Percentiles rank a stretch among this genome's conserved stretches.
phyloP scores from a whole-genome alignment of 176 grass and related monocot genomes.

The Lolium rigidum region DNA sequence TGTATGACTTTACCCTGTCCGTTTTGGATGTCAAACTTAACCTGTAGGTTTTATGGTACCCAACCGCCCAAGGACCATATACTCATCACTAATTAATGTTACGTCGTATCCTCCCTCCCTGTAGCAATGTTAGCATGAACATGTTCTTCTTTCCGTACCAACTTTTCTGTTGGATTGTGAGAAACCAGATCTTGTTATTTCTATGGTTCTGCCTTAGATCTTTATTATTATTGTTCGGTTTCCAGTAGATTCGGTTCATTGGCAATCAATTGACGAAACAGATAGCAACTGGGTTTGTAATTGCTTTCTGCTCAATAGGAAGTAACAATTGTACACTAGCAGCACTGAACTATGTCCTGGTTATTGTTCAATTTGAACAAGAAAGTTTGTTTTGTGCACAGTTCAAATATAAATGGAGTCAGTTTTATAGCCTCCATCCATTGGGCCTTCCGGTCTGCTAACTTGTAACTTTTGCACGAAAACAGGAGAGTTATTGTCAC shows the following conservation, averaged over 20 bases:
- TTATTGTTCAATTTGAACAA: background rate
- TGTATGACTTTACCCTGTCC: slow-evolving; percentile 12
- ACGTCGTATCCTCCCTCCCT: background rate
- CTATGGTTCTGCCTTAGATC: background rate
- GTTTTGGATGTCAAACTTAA: background rate
- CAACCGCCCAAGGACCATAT: background rate
- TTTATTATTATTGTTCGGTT: background rate
- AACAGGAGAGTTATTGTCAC: too few relatives aligned
- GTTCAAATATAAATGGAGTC: too few relatives aligned
- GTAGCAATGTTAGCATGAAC: background rate
- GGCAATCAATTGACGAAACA: background rate
- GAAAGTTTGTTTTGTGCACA: too few relatives aligned
- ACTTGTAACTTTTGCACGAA: too few relatives aligned
- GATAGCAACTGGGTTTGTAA: background rate
- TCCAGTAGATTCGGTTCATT: too few relatives aligned
- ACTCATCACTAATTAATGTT: slow-evolving; percentile 7
- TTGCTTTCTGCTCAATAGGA: too few relatives aligned
- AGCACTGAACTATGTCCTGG: background rate
- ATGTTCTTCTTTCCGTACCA: background rate
- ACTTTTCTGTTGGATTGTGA: background rate
- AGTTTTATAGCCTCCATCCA: too few relatives aligned
- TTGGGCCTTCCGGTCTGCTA: too few relatives aligned
- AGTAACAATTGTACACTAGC: background rate
- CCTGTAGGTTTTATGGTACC: background rate
- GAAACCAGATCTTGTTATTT: background rate